A percentile compares a stretch with the other conserved stretches of the same genome.
Evolutionary conservation across 2,329 filamentous ascomycete genomes (phyloP).

Genomic region (Alternaria arbusti): DNA sequence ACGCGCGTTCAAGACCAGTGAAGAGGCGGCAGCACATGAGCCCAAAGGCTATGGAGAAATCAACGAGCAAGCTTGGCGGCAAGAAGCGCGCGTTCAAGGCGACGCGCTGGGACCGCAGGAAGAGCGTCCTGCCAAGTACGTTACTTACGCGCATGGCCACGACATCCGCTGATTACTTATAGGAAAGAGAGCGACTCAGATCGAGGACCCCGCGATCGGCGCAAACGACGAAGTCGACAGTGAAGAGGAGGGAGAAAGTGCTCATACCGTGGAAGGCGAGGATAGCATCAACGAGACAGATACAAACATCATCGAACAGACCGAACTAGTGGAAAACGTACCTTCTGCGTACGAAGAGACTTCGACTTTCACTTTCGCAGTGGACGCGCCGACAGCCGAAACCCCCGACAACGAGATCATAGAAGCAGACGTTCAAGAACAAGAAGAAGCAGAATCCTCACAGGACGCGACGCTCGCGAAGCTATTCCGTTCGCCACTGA

Average conservation of each 20-base stretch:
- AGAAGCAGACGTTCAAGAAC: background rate
- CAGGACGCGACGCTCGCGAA: conserved; percentile 29
- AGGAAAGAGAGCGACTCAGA: conserved; percentile 35
- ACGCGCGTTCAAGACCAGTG: conserved; percentile 51
- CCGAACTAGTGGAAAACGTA: background rate
- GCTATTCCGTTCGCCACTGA: conserved; percentile 33
- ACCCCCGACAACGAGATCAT: conserved; percentile 12
- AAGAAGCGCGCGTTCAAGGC: conserved; percentile 43
- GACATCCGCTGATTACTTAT: conserved; percentile 15
- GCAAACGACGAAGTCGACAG: conserved; percentile 11
- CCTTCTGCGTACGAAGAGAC: conserved; percentile 9
- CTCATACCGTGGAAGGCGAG: conserved; percentile 19
- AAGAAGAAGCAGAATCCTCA: background rate
- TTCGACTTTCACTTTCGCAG: conserved; percentile 25
- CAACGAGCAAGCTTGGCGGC: conserved; percentile 20
- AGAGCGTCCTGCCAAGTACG: conserved; percentile 45
- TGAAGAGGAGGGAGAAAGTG: conserved; percentile 16
- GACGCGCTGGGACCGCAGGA: conserved; percentile 47
- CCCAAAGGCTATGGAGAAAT: conserved; percentile 39
- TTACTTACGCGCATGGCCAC: background rate
- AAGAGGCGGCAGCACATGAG: conserved; percentile 54
- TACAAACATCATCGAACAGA: background rate
- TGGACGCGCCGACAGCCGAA: conserved; percentile 18
- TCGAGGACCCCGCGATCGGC: conserved; percentile 4
- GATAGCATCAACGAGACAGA: conserved; percentile 16